Evolutionary conservation across 2,329 filamentous ascomycete species (phyloP).

Genomic region (Esteya vermicola): DNA sequence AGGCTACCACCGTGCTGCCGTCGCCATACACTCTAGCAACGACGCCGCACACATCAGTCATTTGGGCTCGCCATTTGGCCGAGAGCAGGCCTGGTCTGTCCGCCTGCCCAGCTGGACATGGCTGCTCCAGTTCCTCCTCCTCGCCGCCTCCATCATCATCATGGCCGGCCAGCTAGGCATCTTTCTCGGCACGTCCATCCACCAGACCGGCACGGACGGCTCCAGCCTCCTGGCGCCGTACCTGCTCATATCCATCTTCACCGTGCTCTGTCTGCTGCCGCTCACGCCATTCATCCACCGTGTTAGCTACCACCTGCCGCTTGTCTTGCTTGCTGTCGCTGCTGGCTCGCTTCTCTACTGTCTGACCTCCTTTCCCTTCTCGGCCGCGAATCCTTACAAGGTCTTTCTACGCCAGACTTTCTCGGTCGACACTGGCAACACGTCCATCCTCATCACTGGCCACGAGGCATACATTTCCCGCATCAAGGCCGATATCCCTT

Average conservation of each 20-base stretch:
- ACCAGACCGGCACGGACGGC: conserved; percentile 78
- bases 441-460: conserved; percentile 55
- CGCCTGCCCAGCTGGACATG: conserved; percentile 72
- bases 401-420: conserved; percentile 74
- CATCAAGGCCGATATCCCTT: conserved; percentile 57
- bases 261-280: conserved; percentile 60
- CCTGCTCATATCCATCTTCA: conserved; percentile 51
- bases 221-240: conserved; percentile 59
- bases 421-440: conserved; percentile 59
- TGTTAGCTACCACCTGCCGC: conserved; percentile 67
- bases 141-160: conserved; percentile 66
- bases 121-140: conserved; percentile 70
- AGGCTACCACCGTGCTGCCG: conserved; percentile 36
- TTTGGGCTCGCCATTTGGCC: conserved; percentile 35
- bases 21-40: conserved; percentile 10
- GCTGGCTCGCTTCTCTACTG: conserved; percentile 72
- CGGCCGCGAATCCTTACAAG: conserved; percentile 64
- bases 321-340: conserved; percentile 61
- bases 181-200: conserved; percentile 53
- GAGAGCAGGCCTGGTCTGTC: conserved; percentile 78
- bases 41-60: too few species aligned
- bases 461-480: conserved; percentile 50
- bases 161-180: conserved; percentile 65
- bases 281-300: conserved; percentile 76
- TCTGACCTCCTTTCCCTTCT: conserved; percentile 78